Percentiles rank a stretch among this genome's conserved stretches.
Evolutionary conservation across 2,329 filamentous ascomycete genomes (phyloP).

Genomic region (Colletotrichum tropicicola): DNA sequence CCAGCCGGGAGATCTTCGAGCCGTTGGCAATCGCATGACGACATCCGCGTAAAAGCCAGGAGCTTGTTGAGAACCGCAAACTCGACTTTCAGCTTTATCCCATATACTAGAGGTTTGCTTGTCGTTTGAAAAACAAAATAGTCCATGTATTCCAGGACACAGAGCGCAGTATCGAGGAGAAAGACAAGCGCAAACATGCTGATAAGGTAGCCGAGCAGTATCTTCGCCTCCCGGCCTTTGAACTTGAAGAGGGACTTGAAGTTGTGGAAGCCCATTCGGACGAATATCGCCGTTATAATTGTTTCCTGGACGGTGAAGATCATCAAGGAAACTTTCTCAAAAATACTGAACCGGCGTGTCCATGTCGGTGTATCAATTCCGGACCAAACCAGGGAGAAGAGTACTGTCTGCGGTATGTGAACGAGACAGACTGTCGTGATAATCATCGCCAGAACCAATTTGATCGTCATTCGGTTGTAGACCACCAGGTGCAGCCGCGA

Average conservation of each 20-base stretch:
- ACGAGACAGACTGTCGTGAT: constrained; percentile 57
- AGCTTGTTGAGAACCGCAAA: constrained; percentile 56
- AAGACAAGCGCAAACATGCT: constrained; percentile 49
- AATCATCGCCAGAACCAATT: constrained; percentile 58
- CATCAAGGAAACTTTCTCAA: constrained; percentile 65
- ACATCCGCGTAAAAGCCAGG: constrained; percentile 6
- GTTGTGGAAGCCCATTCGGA: constrained; percentile 47
- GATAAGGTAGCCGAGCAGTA: constrained; percentile 48
- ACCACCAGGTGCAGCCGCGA: constrained; percentile 66
- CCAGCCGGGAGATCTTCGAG: background rate
- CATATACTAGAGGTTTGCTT: constrained; percentile 26
- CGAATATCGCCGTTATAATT: constrained; percentile 52
- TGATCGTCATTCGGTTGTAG: constrained; percentile 28
- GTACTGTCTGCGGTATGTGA: constrained; percentile 56
- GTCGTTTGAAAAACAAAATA: constrained; percentile 38
- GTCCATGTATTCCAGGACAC: constrained; percentile 47
- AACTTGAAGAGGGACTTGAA: constrained; percentile 23
- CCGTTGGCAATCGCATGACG: background rate
- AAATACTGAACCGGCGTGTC: constrained; percentile 46
- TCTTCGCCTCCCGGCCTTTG: constrained; percentile 12
- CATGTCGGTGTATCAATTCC: constrained; percentile 38
- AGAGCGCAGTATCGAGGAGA: constrained; percentile 46
- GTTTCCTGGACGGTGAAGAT: constrained; percentile 65
- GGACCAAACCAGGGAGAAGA: constrained; percentile 59
- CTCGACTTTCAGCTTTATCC: constrained; percentile 48